A percentile compares a stretch with the other conserved stretches of the same genome.
phyloP scores from a whole-genome alignment of 2,329 filamentous ascomycete species.

The Keithomyces neogunnii region DNA sequence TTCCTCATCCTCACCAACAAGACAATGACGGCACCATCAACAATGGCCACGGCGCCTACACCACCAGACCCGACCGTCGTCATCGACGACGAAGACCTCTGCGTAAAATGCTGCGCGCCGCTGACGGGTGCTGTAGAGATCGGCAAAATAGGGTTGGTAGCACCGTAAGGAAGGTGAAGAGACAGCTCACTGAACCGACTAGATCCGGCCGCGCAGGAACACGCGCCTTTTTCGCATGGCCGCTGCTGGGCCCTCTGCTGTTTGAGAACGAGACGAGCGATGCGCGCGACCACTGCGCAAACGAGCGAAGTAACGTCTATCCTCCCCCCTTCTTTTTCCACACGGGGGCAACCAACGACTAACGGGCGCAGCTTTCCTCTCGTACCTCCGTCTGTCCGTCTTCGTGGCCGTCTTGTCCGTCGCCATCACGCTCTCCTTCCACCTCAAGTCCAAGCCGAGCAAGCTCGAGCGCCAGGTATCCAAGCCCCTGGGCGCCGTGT shows the following conservation, averaged over 20 bases:
- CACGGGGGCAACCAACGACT: not conserved
- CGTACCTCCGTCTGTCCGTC: conserved; percentile 79
- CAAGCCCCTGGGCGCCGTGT: conserved; percentile 74
- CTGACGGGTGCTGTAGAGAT: conserved; percentile 37
- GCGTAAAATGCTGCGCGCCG: conserved; percentile 28
- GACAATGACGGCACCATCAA: not conserved
- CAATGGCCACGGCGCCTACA: not conserved
- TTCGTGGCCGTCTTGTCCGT: conserved; percentile 87
- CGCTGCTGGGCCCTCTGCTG: conserved; percentile 57
- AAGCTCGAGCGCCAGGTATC: conserved; percentile 67
- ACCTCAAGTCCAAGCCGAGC: conserved; percentile 67
- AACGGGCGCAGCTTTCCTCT: conserved; percentile 57
- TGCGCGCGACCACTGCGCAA: conserved; percentile 70
- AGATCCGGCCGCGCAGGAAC: conserved; percentile 18
- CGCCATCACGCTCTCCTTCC: conserved; percentile 89
- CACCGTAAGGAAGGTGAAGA: not conserved
- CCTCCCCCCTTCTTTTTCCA: not conserved
- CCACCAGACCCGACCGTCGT: not conserved
- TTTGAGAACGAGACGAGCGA: conserved; percentile 70
- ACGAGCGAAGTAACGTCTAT: conserved; percentile 53
- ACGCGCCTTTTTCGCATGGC: conserved; percentile 48
- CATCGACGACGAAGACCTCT: conserved; percentile 26
- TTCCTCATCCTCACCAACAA: not conserved
- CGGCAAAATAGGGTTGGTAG: conserved; percentile 28
- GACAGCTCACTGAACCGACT: not conserved